Evolutionary conservation across 371 early-diverging fungal species (phyloP), one percentile per base, ranked within the genome.

Genomic region (Lichtheimia ramosa): DNA sequence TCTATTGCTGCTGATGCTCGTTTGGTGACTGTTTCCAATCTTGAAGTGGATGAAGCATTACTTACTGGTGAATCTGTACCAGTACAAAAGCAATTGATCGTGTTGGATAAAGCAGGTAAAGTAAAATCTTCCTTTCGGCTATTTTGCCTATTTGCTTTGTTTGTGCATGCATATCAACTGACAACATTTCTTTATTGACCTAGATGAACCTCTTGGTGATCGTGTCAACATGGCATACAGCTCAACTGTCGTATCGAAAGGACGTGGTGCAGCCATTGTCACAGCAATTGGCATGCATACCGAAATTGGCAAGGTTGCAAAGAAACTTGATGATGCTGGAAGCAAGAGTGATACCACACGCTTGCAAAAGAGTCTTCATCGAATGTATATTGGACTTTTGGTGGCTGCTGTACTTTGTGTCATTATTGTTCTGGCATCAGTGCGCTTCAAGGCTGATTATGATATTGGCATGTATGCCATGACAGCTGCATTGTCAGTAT

Each of bases 231-330:
- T 70, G 70, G 24, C 89, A 81, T 54, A 66, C 64, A 52, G 66
- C 61, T 61, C 92, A 82, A 59, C 91, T 75, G 54, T 70, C 56
- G 87, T 70, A 2, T 62, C 68, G 21, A 69, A 73, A 51, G 70
- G 70, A 8, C 70, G 67, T 51, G 70, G 70, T 8, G 56, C 61
- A 62, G 92, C 89, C 46, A 82, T 91, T 43, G 93, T 92, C 34
- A 88, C 90, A 6, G 79, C 85, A 15, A 92, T 90, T 10, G 96
- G 92, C 23, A 85, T 87, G 80, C 48, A 75, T 8, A 94, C 96
- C 10, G 93, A 93, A 68, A 92, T 96, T 43, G 96, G 96, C 43
- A 83, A 88, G 62, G 94, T 96, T 20, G 89, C 91, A 27, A 85
- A 84, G 25, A 88, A 90, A 52, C 83, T 95, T 21, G 83, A 85